These are phyloP conservation scores for Sclerotinia subarctica DNA, from an alignment of 2,329 filamentous ascomycete species.

Conservation along the genomic window DNA sequence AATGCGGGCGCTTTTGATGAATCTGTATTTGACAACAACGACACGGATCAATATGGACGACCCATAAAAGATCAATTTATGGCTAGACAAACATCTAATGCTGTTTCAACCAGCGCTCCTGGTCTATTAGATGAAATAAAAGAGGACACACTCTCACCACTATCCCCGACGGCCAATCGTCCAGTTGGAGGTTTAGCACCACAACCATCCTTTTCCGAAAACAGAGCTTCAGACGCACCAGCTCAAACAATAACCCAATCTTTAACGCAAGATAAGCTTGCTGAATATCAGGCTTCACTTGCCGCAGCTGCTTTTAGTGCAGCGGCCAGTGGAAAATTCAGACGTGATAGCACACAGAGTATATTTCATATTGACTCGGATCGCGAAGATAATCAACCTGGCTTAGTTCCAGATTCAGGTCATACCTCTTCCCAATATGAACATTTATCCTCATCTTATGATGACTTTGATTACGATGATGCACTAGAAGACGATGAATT, in stretches of 20 bases:
- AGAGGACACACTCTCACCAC: background rate
- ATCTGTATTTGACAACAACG: constrained; percentile 67
- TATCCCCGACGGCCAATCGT: constrained; percentile 5
- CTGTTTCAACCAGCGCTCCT: constrained; percentile 25
- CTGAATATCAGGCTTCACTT: constrained; percentile 78
- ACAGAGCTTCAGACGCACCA: constrained; percentile 2
- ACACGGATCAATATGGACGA: constrained; percentile 60
- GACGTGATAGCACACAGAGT: constrained; percentile 46
- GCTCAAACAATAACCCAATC: constrained; percentile 33
- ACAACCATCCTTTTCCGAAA: constrained; percentile 30
- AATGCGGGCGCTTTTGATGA: constrained; percentile 65
- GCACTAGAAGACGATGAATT: constrained; percentile 82
- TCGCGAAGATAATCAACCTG: constrained; percentile 37
- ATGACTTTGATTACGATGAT: constrained; percentile 55
- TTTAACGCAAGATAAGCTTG: constrained; percentile 55
- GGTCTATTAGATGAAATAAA: background rate
- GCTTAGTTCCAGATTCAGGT: constrained; percentile 43
- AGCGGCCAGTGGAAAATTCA: constrained; percentile 71
- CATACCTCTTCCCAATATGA: constrained; percentile 37
- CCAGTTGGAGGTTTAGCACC: constrained; percentile 26
- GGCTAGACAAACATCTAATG: constrained; percentile 27
- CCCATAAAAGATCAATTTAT: constrained; percentile 47
- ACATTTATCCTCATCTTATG: constrained; percentile 37
- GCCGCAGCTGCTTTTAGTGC: constrained; percentile 78
- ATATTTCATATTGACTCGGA: constrained; percentile 30